Evolutionary conservation across 1,284 basidiomycete species (phyloP).

Genomic region (Phenoliferia sp.): DNA sequence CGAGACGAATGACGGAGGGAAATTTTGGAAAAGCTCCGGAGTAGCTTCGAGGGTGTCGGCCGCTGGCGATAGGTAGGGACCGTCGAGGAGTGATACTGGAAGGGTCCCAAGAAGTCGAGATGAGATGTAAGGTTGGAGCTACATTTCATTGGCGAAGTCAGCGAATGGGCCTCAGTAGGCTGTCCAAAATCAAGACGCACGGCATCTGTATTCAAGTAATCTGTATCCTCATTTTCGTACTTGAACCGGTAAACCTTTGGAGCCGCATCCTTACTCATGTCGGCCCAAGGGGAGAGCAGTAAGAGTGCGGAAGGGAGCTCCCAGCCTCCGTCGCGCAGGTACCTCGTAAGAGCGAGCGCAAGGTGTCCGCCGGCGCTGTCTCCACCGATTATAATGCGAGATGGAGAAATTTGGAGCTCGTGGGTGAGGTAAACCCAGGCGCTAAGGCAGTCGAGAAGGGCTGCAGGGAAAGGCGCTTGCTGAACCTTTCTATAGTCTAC

Average conservation of each 20-base stretch:
- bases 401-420: slow-evolving; percentile 53
- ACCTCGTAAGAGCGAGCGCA: slow-evolving; percentile 50
- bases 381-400: slow-evolving; percentile 74
- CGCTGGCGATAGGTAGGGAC: slow-evolving; percentile 8
- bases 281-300: background rate
- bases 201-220: background rate
- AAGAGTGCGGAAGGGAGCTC: background rate
- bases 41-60: background rate
- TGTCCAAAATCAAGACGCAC: background rate
- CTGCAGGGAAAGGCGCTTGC: slow-evolving; percentile 95
- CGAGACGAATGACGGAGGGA: slow-evolving; percentile 3
- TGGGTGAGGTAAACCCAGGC: slow-evolving; percentile 59
- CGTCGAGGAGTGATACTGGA: slow-evolving; percentile 5
- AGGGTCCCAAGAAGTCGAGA: background rate
- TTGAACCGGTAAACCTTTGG: background rate
- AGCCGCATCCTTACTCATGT: background rate
- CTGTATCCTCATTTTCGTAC: background rate
- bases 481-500: slow-evolving; percentile 50
- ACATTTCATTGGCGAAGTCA: background rate
- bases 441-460: slow-evolving; percentile 60
- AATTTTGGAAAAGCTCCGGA: background rate
- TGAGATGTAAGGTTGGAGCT: slow-evolving; percentile 5
- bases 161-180: background rate
- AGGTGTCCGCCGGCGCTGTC: slow-evolving; percentile 94
- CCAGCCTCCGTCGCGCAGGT: slow-evolving; percentile 24